These are phyloP conservation scores for Didymosphaeria variabile DNA, from an alignment of 2,329 filamentous ascomycete genomes.

Conservation along the genomic window DNA sequence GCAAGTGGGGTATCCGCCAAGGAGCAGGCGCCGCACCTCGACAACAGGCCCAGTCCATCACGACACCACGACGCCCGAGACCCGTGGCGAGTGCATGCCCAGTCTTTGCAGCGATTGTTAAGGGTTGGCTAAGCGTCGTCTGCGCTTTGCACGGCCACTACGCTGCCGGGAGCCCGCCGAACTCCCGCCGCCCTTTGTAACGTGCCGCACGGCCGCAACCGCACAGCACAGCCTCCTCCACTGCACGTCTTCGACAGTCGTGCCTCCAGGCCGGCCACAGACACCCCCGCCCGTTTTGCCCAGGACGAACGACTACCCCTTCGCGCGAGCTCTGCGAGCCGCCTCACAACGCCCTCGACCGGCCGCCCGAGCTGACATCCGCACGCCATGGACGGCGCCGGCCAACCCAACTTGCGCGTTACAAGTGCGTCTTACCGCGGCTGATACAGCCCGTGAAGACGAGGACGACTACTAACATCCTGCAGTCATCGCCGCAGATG, in stretches of 20 bases:
- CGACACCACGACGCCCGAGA: constrained; percentile 5
- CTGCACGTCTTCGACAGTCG: constrained; percentile 30
- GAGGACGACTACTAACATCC: constrained; percentile 34
- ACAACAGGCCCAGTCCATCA: not conserved
- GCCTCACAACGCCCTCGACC: constrained; percentile 20
- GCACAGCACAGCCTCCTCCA: constrained; percentile 45
- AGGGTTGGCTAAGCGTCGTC: constrained; percentile 31
- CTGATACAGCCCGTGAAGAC: constrained; percentile 5
- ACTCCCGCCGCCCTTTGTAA: constrained; percentile 35
- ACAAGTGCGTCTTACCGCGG: constrained; percentile 73
- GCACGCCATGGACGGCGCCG: constrained; percentile 55
- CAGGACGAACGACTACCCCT: constrained; percentile 17
- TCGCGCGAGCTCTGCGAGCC: constrained; percentile 45
- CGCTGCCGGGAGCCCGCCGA: constrained; percentile 28
- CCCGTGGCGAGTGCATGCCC: constrained; percentile 6
- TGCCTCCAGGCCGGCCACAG: constrained; percentile 24
- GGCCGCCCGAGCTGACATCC: constrained; percentile 15
- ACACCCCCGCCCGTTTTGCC: constrained; percentile 16
- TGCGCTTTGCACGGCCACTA: constrained; percentile 22
- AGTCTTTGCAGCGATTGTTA: constrained; percentile 25
- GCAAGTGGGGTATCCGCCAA: constrained; percentile 13
- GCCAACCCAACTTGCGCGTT: constrained; percentile 84
- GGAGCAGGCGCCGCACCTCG: constrained; percentile 7
- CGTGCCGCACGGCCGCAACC: constrained; percentile 30
- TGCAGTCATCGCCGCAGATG: constrained; percentile 96